Evolutionary conservation across 2,329 filamentous ascomycete species (phyloP).

Genomic region (Monilinia fructicola): DNA sequence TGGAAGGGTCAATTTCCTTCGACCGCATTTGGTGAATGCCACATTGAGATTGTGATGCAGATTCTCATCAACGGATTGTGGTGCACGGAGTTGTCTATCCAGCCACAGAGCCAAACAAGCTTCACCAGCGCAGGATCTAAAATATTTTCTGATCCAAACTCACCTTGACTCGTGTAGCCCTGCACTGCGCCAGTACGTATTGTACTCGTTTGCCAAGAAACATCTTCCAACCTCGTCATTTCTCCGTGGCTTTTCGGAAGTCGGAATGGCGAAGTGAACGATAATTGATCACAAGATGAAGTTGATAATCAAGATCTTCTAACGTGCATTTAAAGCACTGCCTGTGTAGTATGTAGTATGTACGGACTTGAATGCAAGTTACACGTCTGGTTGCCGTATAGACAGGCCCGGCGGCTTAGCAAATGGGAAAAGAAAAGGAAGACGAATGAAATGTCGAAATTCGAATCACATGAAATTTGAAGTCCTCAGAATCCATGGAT

Average conservation of each 20-base stretch:
- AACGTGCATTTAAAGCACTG: not conserved
- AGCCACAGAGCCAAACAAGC: not conserved
- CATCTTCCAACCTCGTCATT: not conserved
- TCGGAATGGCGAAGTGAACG: not conserved
- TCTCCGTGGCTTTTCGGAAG: no score
- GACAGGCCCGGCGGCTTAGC: conserved; percentile 18
- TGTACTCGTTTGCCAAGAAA: not conserved
- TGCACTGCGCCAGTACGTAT: not conserved
- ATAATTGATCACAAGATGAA: not conserved
- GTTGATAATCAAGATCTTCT: not conserved
- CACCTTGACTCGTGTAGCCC: conserved; percentile 7
- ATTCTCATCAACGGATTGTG: not conserved
- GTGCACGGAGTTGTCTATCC: not conserved
- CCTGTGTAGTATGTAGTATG: no score
- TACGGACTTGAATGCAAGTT: no score
- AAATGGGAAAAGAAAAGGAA: not conserved
- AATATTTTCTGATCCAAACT: not conserved
- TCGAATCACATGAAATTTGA: conserved; percentile 6
- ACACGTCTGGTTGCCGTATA: not conserved
- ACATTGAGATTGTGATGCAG: no score
- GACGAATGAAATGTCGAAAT: not conserved
- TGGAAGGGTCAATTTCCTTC: not conserved
- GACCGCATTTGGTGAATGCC: not conserved
- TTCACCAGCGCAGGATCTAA: not conserved
- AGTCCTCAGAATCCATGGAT: no score